phyloP scores from a whole-genome alignment of 148 eudicot genomes.

The Fagopyrum esculentum region DNA sequence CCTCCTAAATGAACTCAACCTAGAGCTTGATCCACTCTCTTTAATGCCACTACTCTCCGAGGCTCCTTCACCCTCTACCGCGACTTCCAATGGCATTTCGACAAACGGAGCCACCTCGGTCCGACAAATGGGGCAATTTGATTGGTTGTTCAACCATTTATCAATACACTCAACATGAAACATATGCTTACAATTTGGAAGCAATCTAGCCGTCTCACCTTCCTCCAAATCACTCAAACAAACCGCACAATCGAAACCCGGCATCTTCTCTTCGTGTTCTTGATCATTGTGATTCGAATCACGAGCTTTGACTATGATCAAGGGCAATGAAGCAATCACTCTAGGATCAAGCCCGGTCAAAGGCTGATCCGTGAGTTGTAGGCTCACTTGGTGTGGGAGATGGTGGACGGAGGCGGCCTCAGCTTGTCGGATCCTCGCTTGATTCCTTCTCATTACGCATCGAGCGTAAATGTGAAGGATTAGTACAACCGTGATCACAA shows the following conservation, averaged over 20 bases:
- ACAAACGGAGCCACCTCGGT: not conserved
- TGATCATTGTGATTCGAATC: not conserved
- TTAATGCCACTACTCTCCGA: conserved; percentile 19
- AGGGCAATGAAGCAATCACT: not conserved
- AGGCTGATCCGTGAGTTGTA: not conserved
- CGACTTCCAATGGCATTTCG: not conserved
- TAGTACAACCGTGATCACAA: not conserved
- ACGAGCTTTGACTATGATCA: not conserved
- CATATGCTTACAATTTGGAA: not conserved
- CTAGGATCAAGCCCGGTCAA: not conserved
- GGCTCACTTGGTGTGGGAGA: not conserved
- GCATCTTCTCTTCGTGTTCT: too few species aligned
- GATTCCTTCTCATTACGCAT: not conserved
- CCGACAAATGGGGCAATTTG: conserved; percentile 9
- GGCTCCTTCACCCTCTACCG: conserved; percentile 14
- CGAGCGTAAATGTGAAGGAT: conserved; percentile 8
- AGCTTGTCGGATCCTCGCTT: not conserved
- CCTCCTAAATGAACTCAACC: conserved; percentile 52
- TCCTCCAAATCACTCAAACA: conserved; percentile 7
- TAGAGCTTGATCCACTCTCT: conserved; percentile 21
- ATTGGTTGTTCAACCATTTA: not conserved
- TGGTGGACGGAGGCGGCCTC: not conserved
- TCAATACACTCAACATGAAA: conserved; percentile 5
- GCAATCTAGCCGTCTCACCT: conserved; percentile 1
- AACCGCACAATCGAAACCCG: not conserved